phyloP scores from a whole-genome alignment of 2,329 filamentous ascomycete genomes.

The Dactylellina drechsleri region DNA sequence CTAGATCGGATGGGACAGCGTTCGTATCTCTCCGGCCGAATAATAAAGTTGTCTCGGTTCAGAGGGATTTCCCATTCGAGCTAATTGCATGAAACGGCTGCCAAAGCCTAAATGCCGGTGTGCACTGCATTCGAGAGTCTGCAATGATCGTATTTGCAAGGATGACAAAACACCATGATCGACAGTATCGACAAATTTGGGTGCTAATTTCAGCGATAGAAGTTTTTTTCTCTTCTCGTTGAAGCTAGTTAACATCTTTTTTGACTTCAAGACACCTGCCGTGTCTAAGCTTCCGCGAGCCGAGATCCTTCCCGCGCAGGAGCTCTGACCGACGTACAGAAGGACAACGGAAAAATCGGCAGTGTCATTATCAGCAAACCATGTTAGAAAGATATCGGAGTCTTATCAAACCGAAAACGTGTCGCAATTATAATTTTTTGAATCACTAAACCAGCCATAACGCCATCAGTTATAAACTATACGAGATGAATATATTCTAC shows the following conservation, averaged over 20 bases:
- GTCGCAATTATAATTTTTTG: neutral
- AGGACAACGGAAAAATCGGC: conserved; percentile 11
- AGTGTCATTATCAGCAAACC: neutral
- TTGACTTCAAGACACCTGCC: conserved; percentile 19
- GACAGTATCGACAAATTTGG: conserved; percentile 14
- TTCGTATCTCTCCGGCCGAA: neutral
- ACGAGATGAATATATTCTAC: conserved; percentile 8
- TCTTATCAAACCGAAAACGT: neutral
- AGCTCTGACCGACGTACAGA: conserved; percentile 8
- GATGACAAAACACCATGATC: conserved; percentile 9
- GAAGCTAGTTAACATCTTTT: conserved; percentile 1
- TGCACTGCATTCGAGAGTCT: conserved; percentile 1
- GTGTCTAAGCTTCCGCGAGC: conserved; percentile 26
- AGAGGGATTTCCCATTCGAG: conserved; percentile 9
- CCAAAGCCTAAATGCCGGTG: conserved; percentile 24
- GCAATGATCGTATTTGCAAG: conserved; percentile 1
- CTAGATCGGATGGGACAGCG: neutral
- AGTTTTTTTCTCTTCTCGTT: neutral
- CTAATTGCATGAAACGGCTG: conserved; percentile 29
- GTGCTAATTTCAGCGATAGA: neutral
- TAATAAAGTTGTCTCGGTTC: conserved; percentile 31
- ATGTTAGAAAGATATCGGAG: neutral
- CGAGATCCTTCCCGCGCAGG: conserved; percentile 27
- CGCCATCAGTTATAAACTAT: conserved; percentile 16
- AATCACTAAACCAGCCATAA: conserved; percentile 18